Evolutionary conservation across 2,329 filamentous ascomycete genomes (phyloP).

Genomic region (Xylariales sp.): DNA sequence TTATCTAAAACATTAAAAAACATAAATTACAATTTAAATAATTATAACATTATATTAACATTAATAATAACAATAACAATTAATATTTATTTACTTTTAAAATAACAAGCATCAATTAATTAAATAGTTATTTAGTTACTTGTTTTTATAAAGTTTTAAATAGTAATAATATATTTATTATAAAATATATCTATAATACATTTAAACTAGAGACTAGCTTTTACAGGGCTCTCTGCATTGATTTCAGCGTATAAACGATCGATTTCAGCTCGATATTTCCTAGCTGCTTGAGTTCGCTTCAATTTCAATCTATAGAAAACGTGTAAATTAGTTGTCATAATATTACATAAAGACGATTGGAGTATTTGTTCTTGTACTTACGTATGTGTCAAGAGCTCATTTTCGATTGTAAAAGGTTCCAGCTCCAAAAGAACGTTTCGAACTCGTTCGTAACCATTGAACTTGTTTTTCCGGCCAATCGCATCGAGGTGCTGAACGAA

Average conservation of each 20-base stretch:
- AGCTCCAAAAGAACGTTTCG: constrained; percentile 69
- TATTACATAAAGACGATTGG: neutral
- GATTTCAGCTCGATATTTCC: constrained; percentile 48
- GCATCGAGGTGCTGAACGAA: constrained; percentile 75
- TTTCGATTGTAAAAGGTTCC: constrained; percentile 91
- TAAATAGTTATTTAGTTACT: too few relatives aligned
- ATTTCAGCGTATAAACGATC: constrained; percentile 55
- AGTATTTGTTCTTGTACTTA: constrained; percentile 44
- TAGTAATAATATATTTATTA: constrained; percentile 5
- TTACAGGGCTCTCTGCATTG: constrained; percentile 31
- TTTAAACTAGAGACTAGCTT: constrained; percentile 38
- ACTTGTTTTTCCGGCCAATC: constrained; percentile 78
- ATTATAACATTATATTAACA: constrained; percentile 7
- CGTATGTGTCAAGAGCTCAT: constrained; percentile 85
- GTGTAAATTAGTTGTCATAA: constrained; percentile 7
- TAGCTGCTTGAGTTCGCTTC: constrained; percentile 53
- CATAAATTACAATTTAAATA: constrained; percentile 5
- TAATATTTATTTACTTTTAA: constrained; percentile 7
- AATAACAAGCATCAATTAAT: too few relatives aligned
- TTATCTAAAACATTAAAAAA: too few relatives aligned
- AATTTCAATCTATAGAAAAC: constrained; percentile 51
- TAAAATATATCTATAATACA: constrained; percentile 7
- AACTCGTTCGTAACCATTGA: constrained; percentile 87
- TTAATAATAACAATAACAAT: constrained; percentile 8
- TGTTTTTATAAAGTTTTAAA: constrained; percentile 6